phyloP scores from a whole-genome alignment of 1,284 basidiomycete species.

The Fomitopsis palustris region DNA sequence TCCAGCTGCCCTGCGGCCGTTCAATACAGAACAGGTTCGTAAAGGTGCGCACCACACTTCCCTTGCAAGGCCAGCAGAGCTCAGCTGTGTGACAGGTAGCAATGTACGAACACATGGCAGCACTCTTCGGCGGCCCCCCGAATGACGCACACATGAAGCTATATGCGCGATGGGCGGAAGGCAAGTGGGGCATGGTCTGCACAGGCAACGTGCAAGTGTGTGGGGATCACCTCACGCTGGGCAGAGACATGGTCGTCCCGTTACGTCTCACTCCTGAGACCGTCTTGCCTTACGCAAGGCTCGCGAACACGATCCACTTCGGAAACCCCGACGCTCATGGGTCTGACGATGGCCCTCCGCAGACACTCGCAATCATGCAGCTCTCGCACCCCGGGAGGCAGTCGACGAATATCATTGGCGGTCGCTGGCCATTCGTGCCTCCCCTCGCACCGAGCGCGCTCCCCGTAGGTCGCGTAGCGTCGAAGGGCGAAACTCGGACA shows the following conservation, averaged over 20 bases:
- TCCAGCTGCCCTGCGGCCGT: conserved; percentile 4
- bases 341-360: neutral
- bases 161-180: conserved; percentile 76
- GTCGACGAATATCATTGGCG: conserved; percentile 70
- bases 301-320: conserved; percentile 49
- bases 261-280: conserved; percentile 35
- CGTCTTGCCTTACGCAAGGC: conserved; percentile 46
- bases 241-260: conserved; percentile 77
- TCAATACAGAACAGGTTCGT: conserved; percentile 3
- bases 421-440: conserved; percentile 53
- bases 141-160: conserved; percentile 61
- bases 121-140: conserved; percentile 69
- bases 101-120: conserved; percentile 82
- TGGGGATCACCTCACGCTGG: conserved; percentile 68
- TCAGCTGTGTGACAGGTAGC: conserved; percentile 54
- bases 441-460: conserved; percentile 77
- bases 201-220: conserved; percentile 89
- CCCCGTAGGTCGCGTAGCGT: conserved; percentile 39
- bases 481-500: neutral
- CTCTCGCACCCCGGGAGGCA: conserved; percentile 88
- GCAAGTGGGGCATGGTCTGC: conserved; percentile 86
- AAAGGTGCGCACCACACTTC: neutral
- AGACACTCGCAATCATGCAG: conserved; percentile 70
- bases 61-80: too few species aligned
- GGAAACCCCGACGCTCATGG: conserved; percentile 17